Evolutionary conservation across 495 filamentous ascomycete species (phyloP).

Genomic region (Penicillium diatomitis): DNA sequence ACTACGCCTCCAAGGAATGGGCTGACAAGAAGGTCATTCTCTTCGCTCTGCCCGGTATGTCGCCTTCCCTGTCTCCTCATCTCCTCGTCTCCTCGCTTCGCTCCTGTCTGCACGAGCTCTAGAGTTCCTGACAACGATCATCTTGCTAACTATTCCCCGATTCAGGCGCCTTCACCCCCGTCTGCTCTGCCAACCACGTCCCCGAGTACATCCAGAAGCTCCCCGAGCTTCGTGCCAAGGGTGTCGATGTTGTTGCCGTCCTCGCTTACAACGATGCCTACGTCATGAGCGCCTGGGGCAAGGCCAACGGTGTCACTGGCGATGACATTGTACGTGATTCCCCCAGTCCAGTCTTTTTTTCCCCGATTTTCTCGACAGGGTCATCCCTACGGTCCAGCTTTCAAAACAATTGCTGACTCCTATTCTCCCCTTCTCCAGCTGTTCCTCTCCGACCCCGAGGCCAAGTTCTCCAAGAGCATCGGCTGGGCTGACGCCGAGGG

Average conservation of each 20-base stretch:
- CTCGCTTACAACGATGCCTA: constrained; percentile 86
- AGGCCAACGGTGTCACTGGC: constrained; percentile 76
- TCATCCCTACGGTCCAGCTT: too few relatives aligned
- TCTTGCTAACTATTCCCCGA: constrained; percentile 5
- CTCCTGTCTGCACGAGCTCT: not conserved
- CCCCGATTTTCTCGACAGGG: not conserved
- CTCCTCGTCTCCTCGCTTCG: not conserved
- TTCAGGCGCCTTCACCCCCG: constrained; percentile 82
- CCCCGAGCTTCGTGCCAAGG: constrained; percentile 65
- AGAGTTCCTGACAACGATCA: too few relatives aligned
- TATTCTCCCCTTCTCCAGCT: constrained; percentile 39
- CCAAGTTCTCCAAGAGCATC: constrained; percentile 68
- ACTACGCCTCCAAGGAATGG: constrained; percentile 80
- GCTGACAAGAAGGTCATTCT: constrained; percentile 84
- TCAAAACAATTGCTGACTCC: too few relatives aligned
- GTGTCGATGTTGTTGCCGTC: constrained; percentile 76
- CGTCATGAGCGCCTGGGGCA: constrained; percentile 94
- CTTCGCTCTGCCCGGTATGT: constrained; percentile 69
- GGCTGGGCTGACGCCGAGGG: constrained; percentile 72
- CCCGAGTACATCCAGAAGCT: constrained; percentile 75
- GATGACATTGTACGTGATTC: constrained; percentile 62
- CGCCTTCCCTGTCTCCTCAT: constrained; percentile 20
- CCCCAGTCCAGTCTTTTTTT: not conserved
- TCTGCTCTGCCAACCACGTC: constrained; percentile 80
- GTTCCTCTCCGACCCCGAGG: constrained; percentile 74